A percentile compares a stretch with the other conserved stretches of the same genome.
These are phyloP conservation scores for Begonia loranthoides DNA, from an alignment of 306 rosid species.

Conservation along the genomic window DNA sequence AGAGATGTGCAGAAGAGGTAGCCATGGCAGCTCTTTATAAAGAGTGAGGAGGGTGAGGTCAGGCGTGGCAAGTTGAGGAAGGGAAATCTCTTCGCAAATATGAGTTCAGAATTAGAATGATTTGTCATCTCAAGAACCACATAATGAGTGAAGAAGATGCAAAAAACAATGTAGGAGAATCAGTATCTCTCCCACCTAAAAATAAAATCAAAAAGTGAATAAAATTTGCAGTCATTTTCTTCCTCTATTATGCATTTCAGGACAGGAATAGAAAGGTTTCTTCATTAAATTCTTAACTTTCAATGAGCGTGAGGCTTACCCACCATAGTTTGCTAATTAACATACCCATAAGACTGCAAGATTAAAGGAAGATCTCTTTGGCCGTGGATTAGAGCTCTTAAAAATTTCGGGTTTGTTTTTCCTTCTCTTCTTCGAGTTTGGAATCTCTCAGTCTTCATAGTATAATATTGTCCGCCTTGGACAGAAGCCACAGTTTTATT, in stretches of 20 bases:
- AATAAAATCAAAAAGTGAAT: neutral
- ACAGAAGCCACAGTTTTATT: too few species aligned
- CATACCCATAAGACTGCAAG: neutral
- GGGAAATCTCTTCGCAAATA: neutral
- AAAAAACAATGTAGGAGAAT: slow-evolving; percentile 27
- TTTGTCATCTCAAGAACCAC: slow-evolving; percentile 49
- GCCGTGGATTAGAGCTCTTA: neutral
- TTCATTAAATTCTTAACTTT: too few species aligned
- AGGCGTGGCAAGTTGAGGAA: slow-evolving; percentile 7
- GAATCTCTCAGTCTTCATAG: too few species aligned
- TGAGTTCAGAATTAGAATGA: slow-evolving; percentile 5
- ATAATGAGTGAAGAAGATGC: slow-evolving; percentile 28
- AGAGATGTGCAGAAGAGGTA: neutral
- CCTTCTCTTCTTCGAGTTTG: too few species aligned
- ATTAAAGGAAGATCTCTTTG: neutral
- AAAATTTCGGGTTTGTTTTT: too few species aligned
- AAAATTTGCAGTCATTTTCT: neutral
- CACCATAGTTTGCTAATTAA: neutral
- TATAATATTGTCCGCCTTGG: too few species aligned
- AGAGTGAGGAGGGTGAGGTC: neutral
- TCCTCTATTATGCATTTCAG: neutral
- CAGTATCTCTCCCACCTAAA: slow-evolving; percentile 19
- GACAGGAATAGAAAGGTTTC: neutral
- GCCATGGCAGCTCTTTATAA: slow-evolving; percentile 1
- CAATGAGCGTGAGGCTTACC: neutral